Percentiles rank a stretch among this genome's conserved stretches.
Evolutionary conservation across 495 filamentous ascomycete species (phyloP).

Genomic region (Penicillium coprophilum): DNA sequence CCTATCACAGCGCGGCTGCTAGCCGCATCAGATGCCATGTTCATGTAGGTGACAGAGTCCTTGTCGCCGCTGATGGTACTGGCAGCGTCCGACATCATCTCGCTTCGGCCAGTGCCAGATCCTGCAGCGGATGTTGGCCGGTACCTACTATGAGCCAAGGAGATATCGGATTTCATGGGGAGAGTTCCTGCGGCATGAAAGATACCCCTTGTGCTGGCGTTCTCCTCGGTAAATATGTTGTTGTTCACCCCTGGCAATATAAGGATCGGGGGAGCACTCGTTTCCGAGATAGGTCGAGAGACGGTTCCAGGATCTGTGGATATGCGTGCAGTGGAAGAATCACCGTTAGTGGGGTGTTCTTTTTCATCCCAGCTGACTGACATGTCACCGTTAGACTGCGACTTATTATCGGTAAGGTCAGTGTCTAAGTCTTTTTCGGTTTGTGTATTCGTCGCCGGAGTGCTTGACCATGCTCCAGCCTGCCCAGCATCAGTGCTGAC

Average conservation of each 20-base stretch:
- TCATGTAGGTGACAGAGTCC: conserved; percentile 25
- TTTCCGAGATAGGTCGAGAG: conserved; percentile 19
- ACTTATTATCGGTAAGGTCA: background rate
- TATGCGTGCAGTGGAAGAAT: background rate
- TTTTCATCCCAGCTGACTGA: conserved; percentile 21
- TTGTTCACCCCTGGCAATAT: conserved; percentile 35
- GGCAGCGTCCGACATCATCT: conserved; percentile 30
- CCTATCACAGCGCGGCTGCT: conserved; percentile 41
- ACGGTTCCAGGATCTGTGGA: conserved; percentile 14
- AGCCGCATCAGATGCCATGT: conserved; percentile 28
- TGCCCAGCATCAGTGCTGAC: conserved; percentile 38
- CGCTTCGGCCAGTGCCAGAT: conserved; percentile 35
- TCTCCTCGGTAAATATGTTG: conserved; percentile 31
- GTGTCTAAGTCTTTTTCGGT: background rate
- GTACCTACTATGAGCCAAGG: conserved; percentile 19
- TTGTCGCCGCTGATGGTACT: conserved; percentile 38
- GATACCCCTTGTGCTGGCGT: conserved; percentile 39
- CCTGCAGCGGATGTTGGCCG: conserved; percentile 31
- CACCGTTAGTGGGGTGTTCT: conserved; percentile 10
- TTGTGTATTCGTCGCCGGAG: conserved; percentile 14
- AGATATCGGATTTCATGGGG: conserved; percentile 26
- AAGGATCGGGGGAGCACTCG: conserved; percentile 31
- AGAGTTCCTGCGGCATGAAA: conserved; percentile 38
- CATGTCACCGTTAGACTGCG: conserved; percentile 4
- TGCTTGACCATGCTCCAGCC: conserved; percentile 36